Evolutionary conservation across 2,329 filamentous ascomycete genomes (phyloP), one percentile per base, ranked within the genome.

Genomic region (Cercospora zeina): DNA sequence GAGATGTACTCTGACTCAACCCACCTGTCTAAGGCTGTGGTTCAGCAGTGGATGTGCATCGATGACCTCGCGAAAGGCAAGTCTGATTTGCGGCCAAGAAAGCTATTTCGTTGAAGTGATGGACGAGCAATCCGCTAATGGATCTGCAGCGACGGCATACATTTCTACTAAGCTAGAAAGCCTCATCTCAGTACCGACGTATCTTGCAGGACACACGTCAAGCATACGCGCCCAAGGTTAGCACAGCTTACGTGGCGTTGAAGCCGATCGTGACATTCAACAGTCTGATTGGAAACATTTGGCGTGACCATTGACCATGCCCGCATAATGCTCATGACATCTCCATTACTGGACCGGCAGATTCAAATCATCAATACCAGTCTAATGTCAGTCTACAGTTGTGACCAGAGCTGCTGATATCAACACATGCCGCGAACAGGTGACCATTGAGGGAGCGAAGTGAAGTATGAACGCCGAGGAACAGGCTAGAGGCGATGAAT

Each of bases 31-130:
- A 62, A 61, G 54, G 62, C 58, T 65, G 68, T 66, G 70, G 70
- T 71, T 67, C 58, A 62, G 67, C 69, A 66, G 62, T 24, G 9
- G 45, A 58, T 33, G 37, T 58, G 49, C 55, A 64, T 70, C 64
- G 59, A 62, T 72, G 70, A 72, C 58, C 64, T 58, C 42, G 42
- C 63, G 49, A 70, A 72, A 71, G 70, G 70, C 70, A 72, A 72
- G 70, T 72, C 70, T 72, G 70, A 72, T 59, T 58, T 31, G 33
- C 33, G 13, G 19, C 33, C 16, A 39, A 30, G 10, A 19, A 21
- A 31, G 21, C 33, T 31, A 30, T 36, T 16, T 42, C 24, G 14
- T 16, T 21, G 19, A 13, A 27, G 42, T 27, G 9, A 24, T 47
- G 42, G 21, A 27, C 42, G 24, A 47, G 42, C 42, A 27, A 21